These are phyloP conservation scores for Termitomyces sp. DNA, from an alignment of 768 basidiomycete species.

Conservation along the genomic window DNA sequence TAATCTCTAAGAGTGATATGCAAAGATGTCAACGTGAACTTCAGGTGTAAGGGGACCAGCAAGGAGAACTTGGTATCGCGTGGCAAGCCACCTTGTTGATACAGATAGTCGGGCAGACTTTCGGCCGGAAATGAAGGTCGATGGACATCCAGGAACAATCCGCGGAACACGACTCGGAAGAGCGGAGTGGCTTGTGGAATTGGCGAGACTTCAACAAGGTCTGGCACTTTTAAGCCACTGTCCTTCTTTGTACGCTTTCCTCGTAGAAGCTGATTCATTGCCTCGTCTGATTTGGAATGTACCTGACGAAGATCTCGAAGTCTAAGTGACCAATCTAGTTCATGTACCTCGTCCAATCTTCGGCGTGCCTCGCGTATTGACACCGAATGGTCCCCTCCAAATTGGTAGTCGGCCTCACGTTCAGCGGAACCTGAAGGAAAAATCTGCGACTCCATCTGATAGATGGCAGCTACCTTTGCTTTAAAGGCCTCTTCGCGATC, in stretches of 20 bases:
- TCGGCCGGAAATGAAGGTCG: slow-evolving; percentile 55
- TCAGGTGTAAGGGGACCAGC: slow-evolving; percentile 77
- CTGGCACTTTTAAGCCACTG: slow-evolving; percentile 27
- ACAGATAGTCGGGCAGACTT: slow-evolving; percentile 57
- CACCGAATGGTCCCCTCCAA: slow-evolving; percentile 59
- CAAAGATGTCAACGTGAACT: slow-evolving; percentile 58
- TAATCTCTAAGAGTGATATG: slow-evolving; percentile 77
- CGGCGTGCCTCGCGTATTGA: slow-evolving; percentile 66
- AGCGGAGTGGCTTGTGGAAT: slow-evolving; percentile 52
- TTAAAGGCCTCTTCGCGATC: slow-evolving; percentile 79
- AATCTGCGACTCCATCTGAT: slow-evolving; percentile 31
- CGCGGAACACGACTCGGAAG: slow-evolving; percentile 57
- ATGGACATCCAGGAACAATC: slow-evolving; percentile 51
- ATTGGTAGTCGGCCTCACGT: slow-evolving; percentile 52
- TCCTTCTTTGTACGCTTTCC: slow-evolving; percentile 25
- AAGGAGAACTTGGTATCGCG: slow-evolving; percentile 68
- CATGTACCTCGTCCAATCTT: slow-evolving; percentile 65
- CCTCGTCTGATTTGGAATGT: slow-evolving; percentile 45
- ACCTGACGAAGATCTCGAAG: slow-evolving; percentile 40
- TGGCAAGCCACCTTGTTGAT: slow-evolving; percentile 61
- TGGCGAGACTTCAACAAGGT: slow-evolving; percentile 37
- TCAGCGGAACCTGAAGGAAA: slow-evolving; percentile 19
- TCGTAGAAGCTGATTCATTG: slow-evolving; percentile 39
- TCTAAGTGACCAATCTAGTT: slow-evolving; percentile 67
- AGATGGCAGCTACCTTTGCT: slow-evolving; percentile 70